Evolutionary conservation across 495 filamentous ascomycete species (phyloP).

Genomic region (Penicillium psychrofluorescens): DNA sequence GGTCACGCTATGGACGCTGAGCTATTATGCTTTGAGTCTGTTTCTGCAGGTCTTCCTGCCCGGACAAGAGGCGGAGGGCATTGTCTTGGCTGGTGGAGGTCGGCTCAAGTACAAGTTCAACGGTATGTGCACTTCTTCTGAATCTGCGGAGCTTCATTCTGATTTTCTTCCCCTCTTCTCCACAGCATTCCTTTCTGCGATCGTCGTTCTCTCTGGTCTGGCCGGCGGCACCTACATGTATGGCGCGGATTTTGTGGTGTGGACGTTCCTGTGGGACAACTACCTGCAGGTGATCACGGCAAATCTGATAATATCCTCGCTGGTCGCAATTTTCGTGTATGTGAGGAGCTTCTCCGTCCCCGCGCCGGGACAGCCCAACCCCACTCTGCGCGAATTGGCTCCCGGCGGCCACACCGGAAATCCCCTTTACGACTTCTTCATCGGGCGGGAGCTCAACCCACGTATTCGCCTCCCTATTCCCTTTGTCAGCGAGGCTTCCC

Average conservation of each 20-base stretch:
- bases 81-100: slow-evolving; percentile 61
- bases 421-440: slow-evolving; percentile 91
- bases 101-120: slow-evolving; percentile 86
- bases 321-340: slow-evolving; percentile 70
- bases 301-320: slow-evolving; percentile 66
- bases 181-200: slow-evolving; percentile 68
- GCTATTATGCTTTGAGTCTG: slow-evolving; percentile 74
- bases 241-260: slow-evolving; percentile 76
- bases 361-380: slow-evolving; percentile 47
- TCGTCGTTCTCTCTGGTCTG: slow-evolving; percentile 59
- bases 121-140: slow-evolving; percentile 38
- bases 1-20: slow-evolving; percentile 57
- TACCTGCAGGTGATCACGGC: slow-evolving; percentile 77
- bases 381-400: slow-evolving; percentile 67
- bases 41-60: slow-evolving; percentile 73
- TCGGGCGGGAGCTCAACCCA: slow-evolving; percentile 94
- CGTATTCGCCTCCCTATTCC: slow-evolving; percentile 71
- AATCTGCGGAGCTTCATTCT: background rate
- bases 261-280: slow-evolving; percentile 91
- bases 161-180: background rate
- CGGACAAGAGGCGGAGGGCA: slow-evolving; percentile 63
- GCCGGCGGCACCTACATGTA: slow-evolving; percentile 67
- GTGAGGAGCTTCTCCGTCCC: slow-evolving; percentile 73
- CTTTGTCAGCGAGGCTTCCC: slow-evolving; percentile 42
- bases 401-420: slow-evolving; percentile 79